phyloP scores from a whole-genome alignment of 75 land plant genomes.

The Selaginella tamariscina region DNA sequence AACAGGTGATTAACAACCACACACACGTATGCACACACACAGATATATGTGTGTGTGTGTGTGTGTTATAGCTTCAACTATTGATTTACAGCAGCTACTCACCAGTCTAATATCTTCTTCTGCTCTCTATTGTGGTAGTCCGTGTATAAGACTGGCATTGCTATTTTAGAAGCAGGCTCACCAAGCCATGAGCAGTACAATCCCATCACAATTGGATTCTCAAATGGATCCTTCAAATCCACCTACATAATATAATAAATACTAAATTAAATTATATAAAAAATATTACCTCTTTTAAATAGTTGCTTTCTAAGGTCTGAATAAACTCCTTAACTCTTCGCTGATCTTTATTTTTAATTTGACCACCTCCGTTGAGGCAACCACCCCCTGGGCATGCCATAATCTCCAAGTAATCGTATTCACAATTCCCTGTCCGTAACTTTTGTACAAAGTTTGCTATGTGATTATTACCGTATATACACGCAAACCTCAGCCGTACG shows the following conservation, averaged over 20 bases:
- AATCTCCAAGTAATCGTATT: slow-evolving; percentile 80
- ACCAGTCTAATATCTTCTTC: no score
- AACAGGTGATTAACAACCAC: no score
- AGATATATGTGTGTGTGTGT: no score
- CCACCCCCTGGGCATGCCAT: slow-evolving; percentile 98
- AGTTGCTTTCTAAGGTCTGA: slow-evolving; percentile 47
- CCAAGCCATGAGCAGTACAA: slow-evolving; percentile 76
- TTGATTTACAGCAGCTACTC: no score
- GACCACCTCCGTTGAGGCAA: slow-evolving; percentile 95
- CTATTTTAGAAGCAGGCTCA: slow-evolving; percentile 69
- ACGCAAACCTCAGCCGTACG: slow-evolving; percentile 56
- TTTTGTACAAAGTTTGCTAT: slow-evolving; percentile 72
- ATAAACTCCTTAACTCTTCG: slow-evolving; percentile 76
- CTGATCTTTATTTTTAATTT: slow-evolving; percentile 68
- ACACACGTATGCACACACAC: no score
- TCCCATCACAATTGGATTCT: slow-evolving; percentile 49
- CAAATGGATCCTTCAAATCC: slow-evolving; percentile 54
- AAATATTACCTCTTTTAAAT: slow-evolving; percentile 54
- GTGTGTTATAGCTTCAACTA: no score
- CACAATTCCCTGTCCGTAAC: slow-evolving; percentile 72
- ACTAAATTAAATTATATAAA: not conserved
- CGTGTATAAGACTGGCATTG: slow-evolving; percentile 48
- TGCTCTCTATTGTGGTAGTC: slow-evolving; percentile 65
- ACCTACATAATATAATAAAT: slow-evolving; percentile 28
- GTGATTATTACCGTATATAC: slow-evolving; percentile 81